Conservation (phyloP, 1,139 yeast species). For the Magnusiomyces sp. region DNA sequence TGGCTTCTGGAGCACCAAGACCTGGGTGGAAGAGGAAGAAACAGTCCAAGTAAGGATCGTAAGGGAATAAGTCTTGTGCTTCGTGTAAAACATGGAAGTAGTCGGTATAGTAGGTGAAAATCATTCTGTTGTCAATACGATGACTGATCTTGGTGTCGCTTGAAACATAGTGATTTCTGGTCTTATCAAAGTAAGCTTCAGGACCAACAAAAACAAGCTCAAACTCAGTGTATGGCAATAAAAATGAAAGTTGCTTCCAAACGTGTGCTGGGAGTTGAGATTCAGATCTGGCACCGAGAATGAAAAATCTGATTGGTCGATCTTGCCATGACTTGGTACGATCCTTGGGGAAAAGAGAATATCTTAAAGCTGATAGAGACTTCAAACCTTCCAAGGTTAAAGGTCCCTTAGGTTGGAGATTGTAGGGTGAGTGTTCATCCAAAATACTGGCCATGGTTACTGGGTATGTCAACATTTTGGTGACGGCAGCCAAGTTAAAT, state of each 20-base stretch:
- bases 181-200: slow-evolving; percentile 69
- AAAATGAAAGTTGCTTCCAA: slow-evolving; percentile 86
- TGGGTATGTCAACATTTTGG: slow-evolving; percentile 91
- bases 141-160: slow-evolving; percentile 57
- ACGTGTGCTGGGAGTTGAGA: slow-evolving; percentile 90
- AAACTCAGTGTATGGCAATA: slow-evolving; percentile 74
- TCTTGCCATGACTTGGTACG: slow-evolving; percentile 51
- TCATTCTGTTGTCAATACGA: slow-evolving; percentile 66
- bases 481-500: slow-evolving; percentile 89
- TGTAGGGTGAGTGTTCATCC: slow-evolving; percentile 81
- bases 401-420: slow-evolving; percentile 75
- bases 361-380: slow-evolving; percentile 82
- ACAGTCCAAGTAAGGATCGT: slow-evolving; percentile 89
- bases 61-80: slow-evolving; percentile 91
- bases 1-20: slow-evolving; percentile 72
- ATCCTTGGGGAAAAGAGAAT: slow-evolving; percentile 75
- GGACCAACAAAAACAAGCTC: slow-evolving; percentile 94
- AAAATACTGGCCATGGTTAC: slow-evolving; percentile 76
- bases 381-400: slow-evolving; percentile 85
- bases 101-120: slow-evolving; percentile 76
- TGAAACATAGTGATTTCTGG: slow-evolving; percentile 45
- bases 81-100: slow-evolving; percentile 87
- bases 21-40: slow-evolving; percentile 96
- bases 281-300: slow-evolving; percentile 89
- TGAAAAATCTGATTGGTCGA: slow-evolving; percentile 81